phyloP scores from a whole-genome alignment of 2,329 filamentous ascomycete species.

The Apiospora kogelbergensis region DNA sequence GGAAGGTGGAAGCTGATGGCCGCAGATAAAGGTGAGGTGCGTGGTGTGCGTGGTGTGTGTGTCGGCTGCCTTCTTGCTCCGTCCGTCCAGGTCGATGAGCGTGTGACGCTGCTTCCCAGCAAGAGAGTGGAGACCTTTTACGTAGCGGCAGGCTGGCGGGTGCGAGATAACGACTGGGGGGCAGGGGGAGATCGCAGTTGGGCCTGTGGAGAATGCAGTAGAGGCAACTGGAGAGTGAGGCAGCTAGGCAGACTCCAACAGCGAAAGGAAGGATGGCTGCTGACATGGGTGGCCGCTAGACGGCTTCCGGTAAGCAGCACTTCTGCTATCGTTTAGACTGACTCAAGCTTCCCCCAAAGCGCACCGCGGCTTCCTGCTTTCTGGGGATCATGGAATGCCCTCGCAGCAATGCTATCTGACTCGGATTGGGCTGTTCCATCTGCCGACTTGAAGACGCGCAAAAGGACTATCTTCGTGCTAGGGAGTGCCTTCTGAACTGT shows the following conservation, averaged over 20 bases:
- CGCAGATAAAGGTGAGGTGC: neutral
- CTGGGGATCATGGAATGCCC: neutral
- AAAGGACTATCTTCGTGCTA: neutral
- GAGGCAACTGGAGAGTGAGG: no score
- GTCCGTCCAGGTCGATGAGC: slow-evolving; percentile 4
- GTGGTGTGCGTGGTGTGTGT: slow-evolving; percentile 1
- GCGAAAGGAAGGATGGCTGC: neutral
- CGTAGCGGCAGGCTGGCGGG: slow-evolving; percentile 4
- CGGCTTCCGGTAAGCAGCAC: neutral
- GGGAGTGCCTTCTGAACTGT: neutral
- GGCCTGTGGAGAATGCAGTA: slow-evolving; percentile 1
- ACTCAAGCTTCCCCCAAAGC: slow-evolving; percentile 2
- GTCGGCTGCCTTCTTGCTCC: slow-evolving; percentile 1
- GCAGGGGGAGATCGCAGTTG: slow-evolving; percentile 1
- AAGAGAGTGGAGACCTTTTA: neutral
- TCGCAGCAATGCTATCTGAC: neutral
- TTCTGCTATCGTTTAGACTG: neutral
- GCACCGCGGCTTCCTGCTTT: neutral
- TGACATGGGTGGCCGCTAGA: neutral
- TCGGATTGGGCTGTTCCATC: neutral
- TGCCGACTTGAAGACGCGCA: neutral
- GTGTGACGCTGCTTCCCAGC: slow-evolving; percentile 4
- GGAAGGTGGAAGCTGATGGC: slow-evolving; percentile 1
- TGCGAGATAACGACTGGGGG: slow-evolving; percentile 4
- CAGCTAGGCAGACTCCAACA: neutral